phyloP scores from a whole-genome alignment of 768 basidiomycete genomes.

The Amanita fuliginea region DNA sequence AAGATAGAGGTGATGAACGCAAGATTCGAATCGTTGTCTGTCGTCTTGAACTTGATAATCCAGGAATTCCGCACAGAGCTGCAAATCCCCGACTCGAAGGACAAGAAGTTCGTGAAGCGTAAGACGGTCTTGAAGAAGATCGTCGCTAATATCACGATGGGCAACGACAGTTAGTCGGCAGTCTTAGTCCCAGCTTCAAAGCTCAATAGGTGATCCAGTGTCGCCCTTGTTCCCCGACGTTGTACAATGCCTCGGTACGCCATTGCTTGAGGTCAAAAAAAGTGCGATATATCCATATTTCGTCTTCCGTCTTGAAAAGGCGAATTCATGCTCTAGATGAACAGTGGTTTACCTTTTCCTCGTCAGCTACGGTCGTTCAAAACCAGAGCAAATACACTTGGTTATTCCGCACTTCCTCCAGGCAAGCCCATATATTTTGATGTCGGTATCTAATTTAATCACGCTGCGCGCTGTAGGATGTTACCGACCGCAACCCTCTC shows the following conservation, averaged over 20 bases:
- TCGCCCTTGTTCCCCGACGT: constrained; percentile 93
- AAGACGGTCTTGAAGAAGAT: constrained; percentile 96
- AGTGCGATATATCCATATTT: constrained; percentile 35
- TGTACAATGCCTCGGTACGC: constrained; percentile 89
- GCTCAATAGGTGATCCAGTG: constrained; percentile 39
- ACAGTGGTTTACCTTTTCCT: constrained; percentile 97
- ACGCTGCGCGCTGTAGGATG: constrained; percentile 52
- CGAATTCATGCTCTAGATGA: constrained; percentile 9
- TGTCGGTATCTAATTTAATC: constrained; percentile 4
- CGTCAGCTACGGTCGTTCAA: constrained; percentile 90
- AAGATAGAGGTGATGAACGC: constrained; percentile 69
- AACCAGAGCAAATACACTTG: constrained; percentile 86
- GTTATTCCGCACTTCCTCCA: constrained; percentile 88
- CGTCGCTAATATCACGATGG: constrained; percentile 99
- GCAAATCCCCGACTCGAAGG: constrained; percentile 85
- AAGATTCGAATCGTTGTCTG: not conserved
- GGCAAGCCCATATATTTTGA: constrained; percentile 28
- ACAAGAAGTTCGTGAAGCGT: constrained; percentile 91
- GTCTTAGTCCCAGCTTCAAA: constrained; percentile 11
- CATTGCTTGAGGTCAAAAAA: constrained; percentile 97
- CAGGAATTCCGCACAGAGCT: constrained; percentile 89
- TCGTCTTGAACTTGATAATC: not conserved
- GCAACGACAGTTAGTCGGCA: constrained; percentile 83
- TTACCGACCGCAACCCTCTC: constrained; percentile 90
- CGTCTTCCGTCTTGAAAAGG: constrained; percentile 1